phyloP scores from a whole-genome alignment of 164 flowering plant species.

The Aristolochia fimbriata region DNA sequence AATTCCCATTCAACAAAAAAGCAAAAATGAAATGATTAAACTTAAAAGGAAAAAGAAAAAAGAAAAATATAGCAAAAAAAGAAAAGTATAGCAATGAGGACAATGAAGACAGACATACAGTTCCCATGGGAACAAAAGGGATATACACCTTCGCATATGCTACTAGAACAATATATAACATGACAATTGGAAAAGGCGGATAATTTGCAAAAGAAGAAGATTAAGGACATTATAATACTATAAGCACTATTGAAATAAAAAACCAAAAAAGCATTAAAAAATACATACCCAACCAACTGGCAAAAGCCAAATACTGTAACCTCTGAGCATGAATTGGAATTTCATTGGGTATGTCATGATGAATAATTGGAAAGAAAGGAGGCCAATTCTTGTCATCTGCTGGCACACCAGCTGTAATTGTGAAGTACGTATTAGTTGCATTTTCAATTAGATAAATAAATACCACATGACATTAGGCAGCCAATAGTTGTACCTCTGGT shows the following conservation, averaged over 20 bases:
- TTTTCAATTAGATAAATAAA: neutral
- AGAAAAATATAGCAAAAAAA: too few relatives aligned
- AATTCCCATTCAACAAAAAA: too few relatives aligned
- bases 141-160: too few relatives aligned
- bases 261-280: neutral
- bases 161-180: too few relatives aligned
- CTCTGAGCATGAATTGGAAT: constrained; percentile 91
- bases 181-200: too few relatives aligned
- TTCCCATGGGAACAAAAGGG: too few relatives aligned
- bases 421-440: constrained; percentile 1
- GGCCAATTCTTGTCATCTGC: constrained; percentile 89
- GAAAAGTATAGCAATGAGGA: too few relatives aligned
- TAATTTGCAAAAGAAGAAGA: too few relatives aligned
- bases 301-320: constrained; percentile 96
- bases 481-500: constrained; percentile 38
- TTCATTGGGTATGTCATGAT: constrained; percentile 94
- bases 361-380: constrained; percentile 90
- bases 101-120: too few relatives aligned
- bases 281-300: constrained; percentile 94
- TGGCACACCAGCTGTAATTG: constrained; percentile 62
- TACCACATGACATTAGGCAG: neutral
- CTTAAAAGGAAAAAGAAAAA: too few relatives aligned
- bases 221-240: neutral
- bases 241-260: neutral
- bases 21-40: too few relatives aligned